Evolutionary conservation across 1,284 basidiomycete species (phyloP).

Genomic region (Malassezia pachydermatis): DNA sequence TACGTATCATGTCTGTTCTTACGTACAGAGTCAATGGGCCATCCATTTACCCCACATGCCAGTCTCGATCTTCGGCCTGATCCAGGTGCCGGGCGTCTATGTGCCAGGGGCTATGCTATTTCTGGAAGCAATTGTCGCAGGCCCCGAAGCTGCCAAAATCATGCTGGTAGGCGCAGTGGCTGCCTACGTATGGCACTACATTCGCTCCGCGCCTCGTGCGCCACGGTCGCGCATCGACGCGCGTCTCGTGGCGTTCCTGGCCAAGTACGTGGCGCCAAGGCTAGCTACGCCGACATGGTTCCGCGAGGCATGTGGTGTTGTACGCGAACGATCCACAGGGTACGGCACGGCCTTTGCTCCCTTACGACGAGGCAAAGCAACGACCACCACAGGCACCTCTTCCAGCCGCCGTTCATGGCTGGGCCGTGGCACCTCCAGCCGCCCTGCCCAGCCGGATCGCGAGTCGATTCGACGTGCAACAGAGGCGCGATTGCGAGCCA

Average conservation of each 20-base stretch:
- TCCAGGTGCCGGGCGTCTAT: conserved; percentile 56
- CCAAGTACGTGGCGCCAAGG: conserved; percentile 1
- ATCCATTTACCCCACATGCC: conserved; percentile 24
- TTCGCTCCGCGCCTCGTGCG: not conserved
- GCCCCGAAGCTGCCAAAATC: conserved; percentile 56
- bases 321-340: not conserved
- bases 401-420: no score
- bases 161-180: conserved; percentile 57
- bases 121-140: conserved; percentile 62
- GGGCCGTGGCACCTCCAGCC: not conserved
- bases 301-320: no score
- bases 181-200: conserved; percentile 9
- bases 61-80: conserved; percentile 34
- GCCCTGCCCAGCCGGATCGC: not conserved
- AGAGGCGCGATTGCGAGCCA: conserved; percentile 10
- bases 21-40: conserved; percentile 19
- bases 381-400: not conserved
- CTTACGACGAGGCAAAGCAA: not conserved
- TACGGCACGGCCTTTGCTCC: not conserved
- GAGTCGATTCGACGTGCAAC: conserved; percentile 10
- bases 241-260: not conserved
- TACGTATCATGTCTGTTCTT: not conserved
- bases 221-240: not conserved
- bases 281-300: no score
- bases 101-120: conserved; percentile 61